phyloP scores from a whole-genome alignment of 306 rosid species.

The Medicago lupulina region DNA sequence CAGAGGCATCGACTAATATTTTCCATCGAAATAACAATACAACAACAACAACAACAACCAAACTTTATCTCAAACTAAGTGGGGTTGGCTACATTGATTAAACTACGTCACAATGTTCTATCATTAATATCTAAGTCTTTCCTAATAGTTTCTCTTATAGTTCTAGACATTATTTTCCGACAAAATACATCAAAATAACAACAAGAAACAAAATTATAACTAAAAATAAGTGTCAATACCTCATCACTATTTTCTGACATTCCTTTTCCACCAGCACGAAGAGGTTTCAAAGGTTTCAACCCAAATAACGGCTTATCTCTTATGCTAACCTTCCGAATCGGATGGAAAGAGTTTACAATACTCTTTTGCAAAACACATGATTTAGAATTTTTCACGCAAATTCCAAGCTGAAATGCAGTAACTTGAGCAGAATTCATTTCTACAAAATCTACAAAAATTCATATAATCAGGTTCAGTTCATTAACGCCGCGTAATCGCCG shows the following conservation, averaged over 20 bases:
- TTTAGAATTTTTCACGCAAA: slow-evolving; percentile 43
- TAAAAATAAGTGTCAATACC: slow-evolving; percentile 48
- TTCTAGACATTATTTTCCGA: too few species aligned
- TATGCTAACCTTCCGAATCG: slow-evolving; percentile 2
- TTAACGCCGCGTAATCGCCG: background rate
- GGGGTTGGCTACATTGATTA: too few species aligned
- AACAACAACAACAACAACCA: too few species aligned
- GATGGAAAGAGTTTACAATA: slow-evolving; percentile 5
- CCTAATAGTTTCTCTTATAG: too few species aligned
- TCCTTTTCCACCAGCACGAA: slow-evolving; percentile 58
- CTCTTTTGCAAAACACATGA: slow-evolving; percentile 28
- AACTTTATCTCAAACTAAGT: too few species aligned
- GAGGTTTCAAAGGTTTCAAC: slow-evolving; percentile 41
- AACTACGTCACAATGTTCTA: too few species aligned
- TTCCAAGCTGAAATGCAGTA: slow-evolving; percentile 50
- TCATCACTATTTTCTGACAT: slow-evolving; percentile 51
- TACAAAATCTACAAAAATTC: slow-evolving; percentile 38
- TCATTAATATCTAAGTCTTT: too few species aligned
- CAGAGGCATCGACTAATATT: too few species aligned
- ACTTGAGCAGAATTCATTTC: slow-evolving; percentile 58
- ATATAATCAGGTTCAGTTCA: slow-evolving; percentile 24
- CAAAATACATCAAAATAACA: background rate
- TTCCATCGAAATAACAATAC: too few species aligned
- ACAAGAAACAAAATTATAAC: background rate
- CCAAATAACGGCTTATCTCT: slow-evolving; percentile 26